phyloP scores from a whole-genome alignment of 805 yeast genomes.

The Hanseniaspora guilliermondii region DNA sequence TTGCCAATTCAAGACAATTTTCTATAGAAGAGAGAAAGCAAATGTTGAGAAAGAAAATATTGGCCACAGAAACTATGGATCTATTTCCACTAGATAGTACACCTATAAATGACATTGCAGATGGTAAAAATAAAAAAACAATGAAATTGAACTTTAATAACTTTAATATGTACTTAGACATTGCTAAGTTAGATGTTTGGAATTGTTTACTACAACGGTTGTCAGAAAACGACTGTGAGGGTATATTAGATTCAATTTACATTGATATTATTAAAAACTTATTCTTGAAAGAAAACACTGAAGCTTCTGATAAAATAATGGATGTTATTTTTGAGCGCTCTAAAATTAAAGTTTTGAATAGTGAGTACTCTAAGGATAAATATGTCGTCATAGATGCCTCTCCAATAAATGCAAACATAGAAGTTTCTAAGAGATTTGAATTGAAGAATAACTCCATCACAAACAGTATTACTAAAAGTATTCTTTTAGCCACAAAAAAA shows the following conservation, averaged over 20 bases:
- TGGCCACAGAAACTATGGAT: constrained; percentile 3
- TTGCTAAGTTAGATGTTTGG: background rate
- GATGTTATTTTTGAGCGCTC: background rate
- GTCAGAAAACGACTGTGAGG: background rate
- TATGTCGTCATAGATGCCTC: background rate
- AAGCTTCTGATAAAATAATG: background rate
- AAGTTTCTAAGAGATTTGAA: background rate
- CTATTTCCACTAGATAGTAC: background rate
- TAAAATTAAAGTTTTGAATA: background rate
- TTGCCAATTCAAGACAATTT: constrained; percentile 15
- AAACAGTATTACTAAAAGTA: background rate
- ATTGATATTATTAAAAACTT: constrained; percentile 1
- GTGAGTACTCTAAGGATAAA: background rate
- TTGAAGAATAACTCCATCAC: constrained; percentile 3
- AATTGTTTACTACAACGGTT: background rate
- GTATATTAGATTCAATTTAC: constrained; percentile 7
- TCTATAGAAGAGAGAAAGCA: constrained; percentile 12
- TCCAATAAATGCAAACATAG: background rate
- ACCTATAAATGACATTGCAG: background rate
- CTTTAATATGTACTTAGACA: background rate
- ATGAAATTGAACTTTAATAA: background rate
- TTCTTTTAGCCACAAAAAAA: background rate
- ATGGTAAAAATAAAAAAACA: background rate
- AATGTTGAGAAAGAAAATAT: constrained; percentile 15
- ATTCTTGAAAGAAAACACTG: background rate